Base-by-base conservation (phyloP, 1,284 basidiomycete genomes). In the Pyrrhoderma lamaoense region DNA sequence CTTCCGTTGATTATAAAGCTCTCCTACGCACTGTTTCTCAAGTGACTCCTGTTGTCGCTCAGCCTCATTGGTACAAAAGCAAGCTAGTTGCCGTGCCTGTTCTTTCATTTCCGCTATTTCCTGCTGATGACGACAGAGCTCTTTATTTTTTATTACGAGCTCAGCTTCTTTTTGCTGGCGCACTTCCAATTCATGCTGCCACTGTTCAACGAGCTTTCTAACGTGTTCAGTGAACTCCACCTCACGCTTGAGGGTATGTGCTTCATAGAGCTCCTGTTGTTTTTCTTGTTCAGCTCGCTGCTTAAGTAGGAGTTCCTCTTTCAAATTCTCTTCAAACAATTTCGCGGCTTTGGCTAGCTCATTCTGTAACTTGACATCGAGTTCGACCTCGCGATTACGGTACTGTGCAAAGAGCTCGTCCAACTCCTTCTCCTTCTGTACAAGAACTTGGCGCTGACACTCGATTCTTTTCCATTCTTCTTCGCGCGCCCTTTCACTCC, bases 341-440 rank as follows among this genome's bases (percentile, higher is more conserved):
- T 37, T 43, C n/a, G 16, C 25, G n/a, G 34, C 11, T 27, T 45
- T 25, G 31, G 14, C 23, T 16, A 25, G 43, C 7, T 23, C 31
- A 3, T 5, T 7, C 37, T 36, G 43, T 9, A 22, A 16, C 16
- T 35, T 8, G 11, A 21, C 36, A 4, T 31, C 11, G 16, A 51
- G 49, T 43, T 51, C 37, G 18, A 34, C 49, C 35, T 51, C 49
- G 8, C 49, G 49, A 13, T 16, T 37, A 21, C 23, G 34, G 19
- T 51, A 43, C 23, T 23, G 19, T 8, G n/a, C 25, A 5, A 38
- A 31, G 5, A 42, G 42, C 36, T 45, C 43, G 2, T 44, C 43
- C 19, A 51, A 36, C 22, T 45, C 49, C 22, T 51, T 44, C 18
- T 19, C 19, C 16, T 45, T 31, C 13, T 36, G 31, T 16, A 45